A percentile compares a stretch with the other conserved stretches of the same genome.
These are phyloP conservation scores for Entomortierella beljakovae DNA, from an alignment of 192 early-diverging fungal genomes.

Conservation along the genomic window DNA sequence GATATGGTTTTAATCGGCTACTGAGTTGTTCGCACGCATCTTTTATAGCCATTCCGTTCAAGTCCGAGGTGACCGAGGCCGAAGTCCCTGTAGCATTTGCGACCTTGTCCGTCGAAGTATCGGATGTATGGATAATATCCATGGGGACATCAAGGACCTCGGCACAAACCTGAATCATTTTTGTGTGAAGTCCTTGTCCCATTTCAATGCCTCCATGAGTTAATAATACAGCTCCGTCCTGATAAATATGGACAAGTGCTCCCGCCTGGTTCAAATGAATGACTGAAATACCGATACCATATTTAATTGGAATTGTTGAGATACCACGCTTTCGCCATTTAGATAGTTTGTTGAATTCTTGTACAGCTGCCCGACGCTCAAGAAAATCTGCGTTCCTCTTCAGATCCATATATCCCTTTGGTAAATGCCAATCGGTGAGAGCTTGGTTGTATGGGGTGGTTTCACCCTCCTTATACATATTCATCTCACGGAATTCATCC, in stretches of 20 bases:
- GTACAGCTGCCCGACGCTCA: conserved; percentile 64
- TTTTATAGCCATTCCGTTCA: conserved; percentile 85
- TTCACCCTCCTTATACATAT: conserved; percentile 80
- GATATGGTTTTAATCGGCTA: conserved; percentile 64
- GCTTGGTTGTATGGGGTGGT: conserved; percentile 75
- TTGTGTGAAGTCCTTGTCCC: conserved; percentile 95
- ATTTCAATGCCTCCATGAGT: conserved; percentile 89
- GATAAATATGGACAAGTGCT: conserved; percentile 86
- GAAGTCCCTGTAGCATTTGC: conserved; percentile 85
- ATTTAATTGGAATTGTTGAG: conserved; percentile 84
- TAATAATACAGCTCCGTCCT: conserved; percentile 84
- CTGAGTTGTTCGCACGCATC: conserved; percentile 74
- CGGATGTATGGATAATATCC: conserved; percentile 66
- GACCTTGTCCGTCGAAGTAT: conserved; percentile 81
- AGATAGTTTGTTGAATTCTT: conserved; percentile 75
- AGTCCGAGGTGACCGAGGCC: conserved; percentile 82
- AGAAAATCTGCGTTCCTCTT: conserved; percentile 63
- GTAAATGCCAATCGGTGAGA: conserved; percentile 79
- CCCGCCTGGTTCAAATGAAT: conserved; percentile 87
- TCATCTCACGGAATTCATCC: conserved; percentile 72
- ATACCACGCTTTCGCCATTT: conserved; percentile 86
- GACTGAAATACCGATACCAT: conserved; percentile 81
- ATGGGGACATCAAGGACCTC: conserved; percentile 80
- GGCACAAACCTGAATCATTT: conserved; percentile 87
- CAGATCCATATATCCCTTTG: conserved; percentile 77